These are phyloP conservation scores for Pseudopediastrum boryanum DNA, from an alignment of 139 green algal species.

Conservation along the genomic window DNA sequence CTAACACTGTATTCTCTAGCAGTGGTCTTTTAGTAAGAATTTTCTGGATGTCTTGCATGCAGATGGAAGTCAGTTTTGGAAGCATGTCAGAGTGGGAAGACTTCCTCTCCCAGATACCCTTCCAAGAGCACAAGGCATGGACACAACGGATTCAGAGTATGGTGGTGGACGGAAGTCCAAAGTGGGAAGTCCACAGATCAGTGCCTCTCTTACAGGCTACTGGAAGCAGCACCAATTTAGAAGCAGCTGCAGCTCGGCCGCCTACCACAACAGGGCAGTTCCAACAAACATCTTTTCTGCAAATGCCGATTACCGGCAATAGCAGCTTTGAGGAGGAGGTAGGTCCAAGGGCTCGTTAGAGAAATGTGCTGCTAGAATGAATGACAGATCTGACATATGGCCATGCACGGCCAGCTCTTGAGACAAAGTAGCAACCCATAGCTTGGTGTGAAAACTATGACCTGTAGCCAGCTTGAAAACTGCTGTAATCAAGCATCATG, in stretches of 20 bases:
- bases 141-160: slow-evolving; percentile 61
- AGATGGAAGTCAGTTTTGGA: slow-evolving; percentile 69
- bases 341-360: background rate
- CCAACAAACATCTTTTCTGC: background rate
- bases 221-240: background rate
- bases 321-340: background rate
- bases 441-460: too few relatives aligned
- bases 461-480: too few relatives aligned
- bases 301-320: background rate
- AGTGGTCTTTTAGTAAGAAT: too few relatives aligned
- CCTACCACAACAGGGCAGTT: background rate
- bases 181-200: slow-evolving; percentile 63
- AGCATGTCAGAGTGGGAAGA: slow-evolving; percentile 68
- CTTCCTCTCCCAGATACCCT: slow-evolving; percentile 67
- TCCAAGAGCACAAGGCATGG: slow-evolving; percentile 52
- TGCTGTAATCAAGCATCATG: too few relatives aligned
- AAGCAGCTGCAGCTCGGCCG: background rate
- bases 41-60: too few relatives aligned
- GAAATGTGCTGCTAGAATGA: background rate
- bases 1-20: too few relatives aligned
- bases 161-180: slow-evolving; percentile 67
- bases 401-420: too few relatives aligned
- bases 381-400: too few relatives aligned
- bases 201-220: slow-evolving; percentile 10
- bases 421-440: too few relatives aligned